phyloP scores from a whole-genome alignment of 139 green algal species.

The Chlamydomonas sp. region DNA sequence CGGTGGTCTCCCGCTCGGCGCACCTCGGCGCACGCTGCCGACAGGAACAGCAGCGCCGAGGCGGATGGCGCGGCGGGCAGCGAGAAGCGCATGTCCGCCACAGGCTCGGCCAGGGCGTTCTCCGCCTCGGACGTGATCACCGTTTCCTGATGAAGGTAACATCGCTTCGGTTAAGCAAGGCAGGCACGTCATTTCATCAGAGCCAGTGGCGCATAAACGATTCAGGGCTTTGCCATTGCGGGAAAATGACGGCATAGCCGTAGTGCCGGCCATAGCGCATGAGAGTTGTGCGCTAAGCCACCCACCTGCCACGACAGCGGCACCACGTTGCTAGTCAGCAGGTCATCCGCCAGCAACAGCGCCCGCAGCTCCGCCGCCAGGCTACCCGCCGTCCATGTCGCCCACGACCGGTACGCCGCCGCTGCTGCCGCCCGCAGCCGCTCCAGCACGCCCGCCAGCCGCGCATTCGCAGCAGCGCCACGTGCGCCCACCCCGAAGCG shows the following conservation, averaged over 20 bases:
- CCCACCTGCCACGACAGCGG: constrained; percentile 75
- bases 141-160: constrained; percentile 32
- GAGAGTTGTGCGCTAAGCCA: neutral
- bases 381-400: constrained; percentile 68
- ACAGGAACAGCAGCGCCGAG: constrained; percentile 65
- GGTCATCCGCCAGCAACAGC: constrained; percentile 52
- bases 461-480: neutral
- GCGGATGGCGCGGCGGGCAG: constrained; percentile 81
- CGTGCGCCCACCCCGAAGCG: no score
- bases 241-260: no score
- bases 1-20: constrained; percentile 72
- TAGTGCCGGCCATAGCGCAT: neutral
- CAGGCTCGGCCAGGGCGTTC: constrained; percentile 36
- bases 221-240: no score
- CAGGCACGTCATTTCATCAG: neutral
- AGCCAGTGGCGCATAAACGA: no score
- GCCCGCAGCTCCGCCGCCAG: constrained; percentile 55
- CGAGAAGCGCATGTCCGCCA: constrained; percentile 85
- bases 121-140: constrained; percentile 32
- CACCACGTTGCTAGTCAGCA: constrained; percentile 49
- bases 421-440: constrained; percentile 22
- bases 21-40: constrained; percentile 61
- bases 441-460: constrained; percentile 45
- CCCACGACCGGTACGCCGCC: constrained; percentile 65
- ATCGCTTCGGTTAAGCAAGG: neutral